Conservation (phyloP, 768 basidiomycete species). For the Hydnomerulius pinastri region DNA sequence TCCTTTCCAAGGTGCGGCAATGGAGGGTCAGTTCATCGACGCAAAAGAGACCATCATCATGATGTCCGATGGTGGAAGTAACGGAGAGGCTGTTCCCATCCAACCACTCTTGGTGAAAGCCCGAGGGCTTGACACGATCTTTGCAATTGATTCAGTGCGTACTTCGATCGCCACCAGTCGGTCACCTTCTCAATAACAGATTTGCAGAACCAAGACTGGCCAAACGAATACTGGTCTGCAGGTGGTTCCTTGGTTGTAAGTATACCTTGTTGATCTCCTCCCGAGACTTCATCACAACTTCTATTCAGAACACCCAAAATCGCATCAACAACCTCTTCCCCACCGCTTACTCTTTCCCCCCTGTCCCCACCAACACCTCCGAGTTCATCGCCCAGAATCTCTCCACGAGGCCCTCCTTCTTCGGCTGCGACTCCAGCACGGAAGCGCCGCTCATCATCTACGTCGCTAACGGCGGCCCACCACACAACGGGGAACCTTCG, state of each 20-base stretch:
- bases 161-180: conserved; percentile 12
- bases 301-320: conserved; percentile 3
- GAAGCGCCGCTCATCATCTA: conserved; percentile 52
- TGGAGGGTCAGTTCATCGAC: conserved; percentile 19
- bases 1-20: conserved; percentile 23
- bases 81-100: conserved; percentile 39
- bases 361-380: conserved; percentile 14
- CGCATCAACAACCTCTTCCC: conserved; percentile 9
- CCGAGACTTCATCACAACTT: background rate
- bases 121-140: conserved; percentile 31
- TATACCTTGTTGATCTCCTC: background rate
- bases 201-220: conserved; percentile 8
- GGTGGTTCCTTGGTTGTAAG: conserved; percentile 8
- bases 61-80: conserved; percentile 33
- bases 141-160: conserved; percentile 4
- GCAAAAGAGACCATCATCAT: conserved; percentile 21
- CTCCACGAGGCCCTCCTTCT: conserved; percentile 33
- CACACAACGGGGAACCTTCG: conserved; percentile 34
- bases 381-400: conserved; percentile 33
- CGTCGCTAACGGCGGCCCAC: conserved; percentile 49
- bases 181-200: background rate
- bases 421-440: conserved; percentile 32
- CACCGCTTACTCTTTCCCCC: conserved; percentile 13
- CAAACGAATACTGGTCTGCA: conserved; percentile 9
- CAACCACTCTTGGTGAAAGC: conserved; percentile 41